Percentiles rank a stretch among this genome's conserved stretches.
Evolutionary conservation across 331 rosid species (phyloP).

Genomic region (Acacia concinna): DNA sequence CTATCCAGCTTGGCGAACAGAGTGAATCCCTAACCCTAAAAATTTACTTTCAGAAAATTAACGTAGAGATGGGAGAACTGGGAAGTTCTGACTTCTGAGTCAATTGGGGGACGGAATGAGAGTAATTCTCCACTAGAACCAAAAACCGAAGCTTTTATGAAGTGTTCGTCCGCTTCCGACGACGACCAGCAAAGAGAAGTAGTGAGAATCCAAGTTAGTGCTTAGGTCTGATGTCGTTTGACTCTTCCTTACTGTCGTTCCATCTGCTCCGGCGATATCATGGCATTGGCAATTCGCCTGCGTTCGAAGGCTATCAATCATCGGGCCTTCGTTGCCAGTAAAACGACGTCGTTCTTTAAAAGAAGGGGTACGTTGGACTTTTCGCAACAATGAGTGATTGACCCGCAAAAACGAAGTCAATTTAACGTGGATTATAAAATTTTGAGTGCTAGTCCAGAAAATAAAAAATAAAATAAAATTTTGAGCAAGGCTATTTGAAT

Average conservation of each 20-base stretch:
- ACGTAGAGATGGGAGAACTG: neutral
- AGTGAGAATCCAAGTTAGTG: neutral
- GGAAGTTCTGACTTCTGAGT: neutral
- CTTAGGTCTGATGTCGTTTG: neutral
- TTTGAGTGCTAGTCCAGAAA: too few relatives aligned
- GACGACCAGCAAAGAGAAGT: neutral
- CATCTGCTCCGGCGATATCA: neutral
- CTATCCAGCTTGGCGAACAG: conserved; percentile 80
- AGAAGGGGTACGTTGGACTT: neutral
- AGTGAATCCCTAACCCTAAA: conserved; percentile 45
- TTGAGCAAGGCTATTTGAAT: too few relatives aligned
- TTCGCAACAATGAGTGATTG: neutral
- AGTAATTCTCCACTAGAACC: neutral
- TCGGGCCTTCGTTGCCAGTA: neutral
- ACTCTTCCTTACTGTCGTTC: neutral
- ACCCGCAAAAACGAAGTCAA: neutral
- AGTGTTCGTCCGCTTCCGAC: neutral
- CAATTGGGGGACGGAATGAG: neutral
- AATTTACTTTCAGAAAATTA: neutral
- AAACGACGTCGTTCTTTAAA: neutral
- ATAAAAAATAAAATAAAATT: too few relatives aligned
- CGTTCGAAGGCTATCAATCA: neutral
- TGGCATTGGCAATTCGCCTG: neutral
- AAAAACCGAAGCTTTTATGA: neutral
- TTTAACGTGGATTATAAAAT: neutral